phyloP scores from a whole-genome alignment of 179 eudicot genomes.

The Pouteria campechiana region DNA sequence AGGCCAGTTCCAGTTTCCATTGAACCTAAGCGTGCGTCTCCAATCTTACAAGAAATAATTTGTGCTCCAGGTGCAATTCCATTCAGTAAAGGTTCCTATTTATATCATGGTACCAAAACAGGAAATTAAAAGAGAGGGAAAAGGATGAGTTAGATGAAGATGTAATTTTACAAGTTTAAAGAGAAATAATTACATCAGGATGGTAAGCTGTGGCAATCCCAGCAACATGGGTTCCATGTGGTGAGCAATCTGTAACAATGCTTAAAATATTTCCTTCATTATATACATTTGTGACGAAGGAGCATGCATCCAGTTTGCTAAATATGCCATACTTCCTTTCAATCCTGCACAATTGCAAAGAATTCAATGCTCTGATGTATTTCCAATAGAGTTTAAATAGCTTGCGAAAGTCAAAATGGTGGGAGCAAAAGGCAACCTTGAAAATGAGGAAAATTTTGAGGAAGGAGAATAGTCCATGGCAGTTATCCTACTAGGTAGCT shows the following conservation, averaged over 20 bases:
- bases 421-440: too few relatives aligned
- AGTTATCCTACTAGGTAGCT: too few relatives aligned
- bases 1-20: slow-evolving; percentile 99
- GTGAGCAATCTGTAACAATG: slow-evolving; percentile 91
- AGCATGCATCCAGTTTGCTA: slow-evolving; percentile 91
- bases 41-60: slow-evolving; percentile 88
- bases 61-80: slow-evolving; percentile 99
- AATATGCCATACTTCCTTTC: slow-evolving; percentile 84
- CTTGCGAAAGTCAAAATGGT: too few relatives aligned
- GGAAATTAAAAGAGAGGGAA: neutral
- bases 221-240: slow-evolving; percentile 99
- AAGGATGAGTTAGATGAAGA: neutral
- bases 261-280: slow-evolving; percentile 88
- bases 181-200: slow-evolving; percentile 77
- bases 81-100: slow-evolving; percentile 82
- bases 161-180: slow-evolving; percentile 6
- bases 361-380: too few relatives aligned
- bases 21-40: slow-evolving; percentile 88
- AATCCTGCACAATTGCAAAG: too few relatives aligned
- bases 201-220: slow-evolving; percentile 96
- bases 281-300: slow-evolving; percentile 76
- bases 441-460: too few relatives aligned
- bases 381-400: too few relatives aligned
- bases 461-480: too few relatives aligned
- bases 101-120: neutral